Conservation (phyloP, 495 filamentous ascomycete genomes). For the Chaetomium tenue region DNA sequence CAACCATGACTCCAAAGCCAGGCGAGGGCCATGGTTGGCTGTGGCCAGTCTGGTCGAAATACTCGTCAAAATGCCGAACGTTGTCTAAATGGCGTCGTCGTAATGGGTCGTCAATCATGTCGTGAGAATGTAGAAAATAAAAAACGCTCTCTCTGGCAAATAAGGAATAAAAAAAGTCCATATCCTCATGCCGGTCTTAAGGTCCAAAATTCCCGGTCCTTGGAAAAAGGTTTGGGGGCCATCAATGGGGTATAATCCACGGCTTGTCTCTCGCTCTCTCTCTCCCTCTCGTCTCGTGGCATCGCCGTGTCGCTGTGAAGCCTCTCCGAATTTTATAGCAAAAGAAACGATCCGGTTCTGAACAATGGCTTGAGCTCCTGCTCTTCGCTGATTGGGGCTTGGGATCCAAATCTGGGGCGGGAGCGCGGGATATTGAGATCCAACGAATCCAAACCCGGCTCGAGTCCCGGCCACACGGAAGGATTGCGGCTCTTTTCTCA, state of each 20-base stretch:
- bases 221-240: conserved; percentile 22
- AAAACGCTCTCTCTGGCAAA: conserved; percentile 2
- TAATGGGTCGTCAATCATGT: conserved; percentile 35
- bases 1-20: not conserved
- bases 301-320: conserved; percentile 44
- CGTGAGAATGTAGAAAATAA: conserved; percentile 31
- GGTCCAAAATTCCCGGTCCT: conserved; percentile 13
- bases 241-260: conserved; percentile 34
- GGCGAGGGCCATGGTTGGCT: not conserved
- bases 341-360: conserved; percentile 23
- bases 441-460: conserved; percentile 23
- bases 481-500: conserved; percentile 19
- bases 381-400: conserved; percentile 11
- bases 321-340: conserved; percentile 49
- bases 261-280: conserved; percentile 24
- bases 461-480: conserved; percentile 10
- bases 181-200: conserved; percentile 17
- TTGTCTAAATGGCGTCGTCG: conserved; percentile 36
- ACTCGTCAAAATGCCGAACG: conserved; percentile 24
- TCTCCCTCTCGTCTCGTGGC: conserved; percentile 14
- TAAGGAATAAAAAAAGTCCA: conserved; percentile 11
- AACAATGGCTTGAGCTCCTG: conserved; percentile 14
- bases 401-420: conserved; percentile 13
- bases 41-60: conserved; percentile 3
- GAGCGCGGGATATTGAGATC: conserved; percentile 10